These are phyloP conservation scores for Lactifluus volemus DNA, from an alignment of 768 basidiomycete genomes.

Conservation along the genomic window DNA sequence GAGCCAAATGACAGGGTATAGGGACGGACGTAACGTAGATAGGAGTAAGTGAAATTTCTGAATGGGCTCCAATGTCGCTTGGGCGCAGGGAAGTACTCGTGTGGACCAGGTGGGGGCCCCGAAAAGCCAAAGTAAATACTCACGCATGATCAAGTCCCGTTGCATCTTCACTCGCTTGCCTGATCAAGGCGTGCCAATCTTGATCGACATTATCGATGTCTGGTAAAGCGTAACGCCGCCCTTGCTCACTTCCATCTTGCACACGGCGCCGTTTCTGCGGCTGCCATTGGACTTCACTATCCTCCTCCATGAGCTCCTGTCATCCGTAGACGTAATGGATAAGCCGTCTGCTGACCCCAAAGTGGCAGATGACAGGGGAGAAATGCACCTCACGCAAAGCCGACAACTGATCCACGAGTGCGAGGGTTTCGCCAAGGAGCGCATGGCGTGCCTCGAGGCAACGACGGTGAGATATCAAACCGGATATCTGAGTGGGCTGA, in stretches of 20 bases:
- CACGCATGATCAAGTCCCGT: conserved; percentile 17
- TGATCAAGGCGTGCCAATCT: conserved; percentile 15
- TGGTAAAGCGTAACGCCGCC: conserved; percentile 6
- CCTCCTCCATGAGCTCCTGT: conserved; percentile 13
- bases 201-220: conserved; percentile 19
- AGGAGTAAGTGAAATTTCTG: background rate
- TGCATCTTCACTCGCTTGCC: conserved; percentile 16
- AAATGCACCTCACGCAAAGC: conserved; percentile 55
- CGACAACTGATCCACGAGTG: conserved; percentile 58
- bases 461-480: conserved; percentile 26
- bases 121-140: conserved; percentile 26
- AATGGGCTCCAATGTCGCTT: background rate
- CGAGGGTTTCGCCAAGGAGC: conserved; percentile 52
- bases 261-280: conserved; percentile 18
- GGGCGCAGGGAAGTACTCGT: background rate
- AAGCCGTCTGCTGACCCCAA: background rate
- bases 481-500: conserved; percentile 29
- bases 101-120: background rate
- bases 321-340: conserved; percentile 7
- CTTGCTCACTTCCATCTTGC: conserved; percentile 3
- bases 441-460: conserved; percentile 39
- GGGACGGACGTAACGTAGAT: background rate
- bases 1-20: conserved; percentile 3
- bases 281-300: conserved; percentile 8
- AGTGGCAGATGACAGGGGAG: conserved; percentile 5